These are phyloP conservation scores for Lactarius evosmus DNA, from an alignment of 768 basidiomycete genomes.

Conservation along the genomic window DNA sequence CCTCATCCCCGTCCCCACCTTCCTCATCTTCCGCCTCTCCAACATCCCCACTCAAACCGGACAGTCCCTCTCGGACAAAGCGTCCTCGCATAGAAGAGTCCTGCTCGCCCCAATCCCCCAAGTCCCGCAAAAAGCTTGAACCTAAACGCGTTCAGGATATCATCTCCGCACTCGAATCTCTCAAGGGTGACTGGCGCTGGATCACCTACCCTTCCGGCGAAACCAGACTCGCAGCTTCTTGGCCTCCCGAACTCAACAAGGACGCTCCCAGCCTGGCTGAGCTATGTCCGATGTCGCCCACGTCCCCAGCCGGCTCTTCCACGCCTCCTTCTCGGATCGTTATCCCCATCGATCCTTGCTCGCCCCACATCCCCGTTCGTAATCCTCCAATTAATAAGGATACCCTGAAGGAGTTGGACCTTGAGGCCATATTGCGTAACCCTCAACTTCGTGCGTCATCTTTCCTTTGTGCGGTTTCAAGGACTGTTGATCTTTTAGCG, in stretches of 20 bases:
- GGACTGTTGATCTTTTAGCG: constrained; percentile 18
- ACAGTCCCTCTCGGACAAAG: constrained; percentile 27
- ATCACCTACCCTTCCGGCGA: constrained; percentile 27
- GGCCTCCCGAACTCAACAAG: constrained; percentile 30
- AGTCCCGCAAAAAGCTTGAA: constrained; percentile 23
- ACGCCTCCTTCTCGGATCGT: constrained; percentile 31
- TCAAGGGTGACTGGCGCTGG: constrained; percentile 29
- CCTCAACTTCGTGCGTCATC: constrained; percentile 79
- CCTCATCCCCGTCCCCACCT: constrained; percentile 11
- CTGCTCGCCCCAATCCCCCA: constrained; percentile 10
- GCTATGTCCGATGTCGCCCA: constrained; percentile 26
- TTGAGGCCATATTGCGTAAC: constrained; percentile 81
- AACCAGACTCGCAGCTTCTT: constrained; percentile 28
- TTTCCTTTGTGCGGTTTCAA: constrained; percentile 4
- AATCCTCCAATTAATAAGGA: constrained; percentile 78
- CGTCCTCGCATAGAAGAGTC: constrained; percentile 27
- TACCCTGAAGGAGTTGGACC: constrained; percentile 81
- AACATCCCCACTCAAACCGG: constrained; percentile 12
- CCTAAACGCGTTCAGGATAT: constrained; percentile 23
- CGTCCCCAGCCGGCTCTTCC: constrained; percentile 29
- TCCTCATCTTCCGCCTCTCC: constrained; percentile 12
- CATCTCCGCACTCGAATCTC: constrained; percentile 26
- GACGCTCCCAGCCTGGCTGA: constrained; percentile 23
- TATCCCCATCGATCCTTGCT: constrained; percentile 42
- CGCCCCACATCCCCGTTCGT: constrained; percentile 61